Evolutionary conservation across 306 rosid genomes (phyloP), one percentile per base, ranked within the genome.

Genomic region (Canavalia gladiata): DNA sequence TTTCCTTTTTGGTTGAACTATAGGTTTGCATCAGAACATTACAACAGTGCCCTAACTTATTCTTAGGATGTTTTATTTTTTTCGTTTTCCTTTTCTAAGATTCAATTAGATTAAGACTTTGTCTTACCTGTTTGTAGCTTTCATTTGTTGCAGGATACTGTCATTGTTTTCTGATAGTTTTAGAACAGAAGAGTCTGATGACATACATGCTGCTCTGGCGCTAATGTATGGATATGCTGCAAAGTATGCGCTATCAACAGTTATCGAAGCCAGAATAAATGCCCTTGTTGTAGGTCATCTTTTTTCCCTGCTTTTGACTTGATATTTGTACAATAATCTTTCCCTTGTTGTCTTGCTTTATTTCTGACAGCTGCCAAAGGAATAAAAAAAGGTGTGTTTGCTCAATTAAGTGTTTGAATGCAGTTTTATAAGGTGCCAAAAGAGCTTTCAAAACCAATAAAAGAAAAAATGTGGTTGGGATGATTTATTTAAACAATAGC

Each of bases 171-270:
- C 99, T 2, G 97, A 95, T 74, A 89, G 87, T 88, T 90, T 83
- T 84, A 91, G 81, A 87, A 79, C 91, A 8, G 99, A 91, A 76
- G 99, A 91, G 65, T 91, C 97, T 56, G 99, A 95, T 80, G 99
- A 95, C 79, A 90, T 91, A 80, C 97, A 95, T 87, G 99, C 99
- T 88, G 99, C 97, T 84, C 88, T 95, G 87, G 99, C 99, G 34
- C 85, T 95, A 55, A 95, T 95, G 99, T 95, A 95, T 84, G 99
- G 99, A 76, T 95, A 95, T 86, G 99, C 99, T 72, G 99, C 99
- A 33, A 95, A 95, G 82, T 95, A 95, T 87, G 99, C 99, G 72
- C 99, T 97, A 33, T 88, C 99, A 71, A 85, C 99, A n/a, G 97
- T 95, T 73, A 95, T 95, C 76, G 99, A 95, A 88, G 99, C 97